phyloP scores from a whole-genome alignment of 2,329 filamentous ascomycete species.

The Sphaerostilbella broomeana region DNA sequence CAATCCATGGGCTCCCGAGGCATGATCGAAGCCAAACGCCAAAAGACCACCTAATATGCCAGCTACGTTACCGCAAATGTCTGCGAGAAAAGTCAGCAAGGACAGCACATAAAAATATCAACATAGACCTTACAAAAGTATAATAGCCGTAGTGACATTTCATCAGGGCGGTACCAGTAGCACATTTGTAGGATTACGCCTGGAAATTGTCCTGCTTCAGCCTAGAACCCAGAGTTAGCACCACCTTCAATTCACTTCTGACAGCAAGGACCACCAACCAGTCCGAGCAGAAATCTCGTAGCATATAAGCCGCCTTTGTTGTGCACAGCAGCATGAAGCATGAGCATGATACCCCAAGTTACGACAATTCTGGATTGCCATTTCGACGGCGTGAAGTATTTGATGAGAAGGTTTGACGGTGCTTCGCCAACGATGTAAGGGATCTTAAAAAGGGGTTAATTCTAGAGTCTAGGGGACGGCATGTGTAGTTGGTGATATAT shows the following conservation, averaged over 20 bases:
- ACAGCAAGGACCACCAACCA: conserved; percentile 33
- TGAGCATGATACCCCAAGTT: conserved; percentile 31
- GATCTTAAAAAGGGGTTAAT: conserved; percentile 20
- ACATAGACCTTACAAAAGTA: conserved; percentile 35
- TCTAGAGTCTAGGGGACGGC: background rate
- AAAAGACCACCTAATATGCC: conserved; percentile 36
- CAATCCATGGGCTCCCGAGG: conserved; percentile 28
- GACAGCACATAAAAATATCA: conserved; percentile 12
- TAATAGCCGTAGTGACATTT: conserved; percentile 38
- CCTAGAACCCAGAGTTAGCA: conserved; percentile 27
- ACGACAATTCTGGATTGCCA: conserved; percentile 38
- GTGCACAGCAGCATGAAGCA: conserved; percentile 29
- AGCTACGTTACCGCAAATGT: conserved; percentile 34
- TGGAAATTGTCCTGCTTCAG: conserved; percentile 36
- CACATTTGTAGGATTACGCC: conserved; percentile 38
- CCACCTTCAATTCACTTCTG: conserved; percentile 29
- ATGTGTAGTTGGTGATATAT: background rate
- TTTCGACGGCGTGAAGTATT: conserved; percentile 31
- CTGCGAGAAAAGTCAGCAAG: conserved; percentile 19
- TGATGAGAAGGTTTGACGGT: conserved; percentile 35
- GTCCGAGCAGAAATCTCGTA: conserved; percentile 31
- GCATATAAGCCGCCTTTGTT: conserved; percentile 33
- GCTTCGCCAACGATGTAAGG: conserved; percentile 34
- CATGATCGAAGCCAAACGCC: conserved; percentile 37
- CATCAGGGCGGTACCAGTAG: conserved; percentile 43